Base-by-base conservation (phyloP, 306 rosid genomes). In the Fagus crenata region DNA sequence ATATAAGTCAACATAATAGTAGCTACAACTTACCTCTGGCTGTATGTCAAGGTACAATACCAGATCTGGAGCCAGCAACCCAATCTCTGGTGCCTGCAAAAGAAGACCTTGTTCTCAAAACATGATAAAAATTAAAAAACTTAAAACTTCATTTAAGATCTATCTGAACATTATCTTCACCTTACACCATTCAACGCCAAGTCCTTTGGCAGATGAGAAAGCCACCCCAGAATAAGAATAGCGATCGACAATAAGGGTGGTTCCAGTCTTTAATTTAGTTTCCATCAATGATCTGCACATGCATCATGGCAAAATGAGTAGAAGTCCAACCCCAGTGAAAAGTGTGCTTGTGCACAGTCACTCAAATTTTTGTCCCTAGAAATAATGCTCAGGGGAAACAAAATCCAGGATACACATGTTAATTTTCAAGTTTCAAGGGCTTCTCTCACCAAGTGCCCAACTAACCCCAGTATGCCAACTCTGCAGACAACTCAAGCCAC, bases 141-240 rank as follows among this genome's bases (percentile, higher is more conserved):
- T 36, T 1, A 72, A 33, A 9, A 53, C 35, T 43, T 53, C 56
- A 14, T 0, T 46, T 4, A 65, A 22, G 58, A 49, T 70, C 28
- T 53, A 35, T 17, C 15, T 13, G 22, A 77, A 68, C 40, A 12
- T 36, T 8, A 32, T 73, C 65, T 71, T 74, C 78, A 95, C 97
- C 98, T 92, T 95, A 42, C 98, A 90, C 98, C 97, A 95, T 61
- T 88, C 93, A 69, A 92, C 53, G 51, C 83, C 88, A 61, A 95
- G 92, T 82, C 98, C 98, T 80, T 95, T 90, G 49, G 98, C 92
- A 7, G 93, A 84, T 12, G 97, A 95, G 89, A 89, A 95, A 75
- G 98, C 97, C 79, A 92, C 97, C 22, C 97, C 97, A 22, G 96
- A 95, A 78, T 86, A 95, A 76, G 97, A 92, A 86, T 95, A 95